These are phyloP conservation scores for Stramenopiles sp. DNA, from an alignment of 352 stramenopile genomes.

Conservation along the genomic window DNA sequence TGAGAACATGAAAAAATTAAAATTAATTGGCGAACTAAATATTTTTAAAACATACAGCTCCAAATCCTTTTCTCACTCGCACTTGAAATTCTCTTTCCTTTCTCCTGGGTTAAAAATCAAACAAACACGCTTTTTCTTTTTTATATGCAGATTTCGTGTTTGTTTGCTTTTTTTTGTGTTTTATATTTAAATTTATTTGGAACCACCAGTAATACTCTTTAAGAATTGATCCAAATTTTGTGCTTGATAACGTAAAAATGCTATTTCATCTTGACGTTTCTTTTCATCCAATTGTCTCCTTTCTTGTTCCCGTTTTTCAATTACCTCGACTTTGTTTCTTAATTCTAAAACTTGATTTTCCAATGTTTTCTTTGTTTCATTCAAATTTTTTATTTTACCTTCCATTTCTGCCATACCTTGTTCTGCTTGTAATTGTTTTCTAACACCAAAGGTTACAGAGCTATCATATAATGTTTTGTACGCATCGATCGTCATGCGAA, in stretches of 20 bases:
- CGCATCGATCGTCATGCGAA: constrained; percentile 71
- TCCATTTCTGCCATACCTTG: constrained; percentile 66
- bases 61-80: too few relatives aligned
- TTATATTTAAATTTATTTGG: too few relatives aligned
- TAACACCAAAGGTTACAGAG: constrained; percentile 69
- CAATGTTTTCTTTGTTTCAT: constrained; percentile 21
- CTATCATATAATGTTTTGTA: constrained; percentile 85
- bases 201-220: constrained; percentile 50
- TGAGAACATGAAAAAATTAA: too few relatives aligned
- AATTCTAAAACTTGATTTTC: constrained; percentile 61
- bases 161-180: too few relatives aligned
- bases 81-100: too few relatives aligned
- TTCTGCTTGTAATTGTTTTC: constrained; percentile 75
- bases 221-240: constrained; percentile 82
- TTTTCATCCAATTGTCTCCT: constrained; percentile 66
- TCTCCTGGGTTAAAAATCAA: too few relatives aligned
- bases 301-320: constrained; percentile 66
- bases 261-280: constrained; percentile 73
- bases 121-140: too few relatives aligned
- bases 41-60: too few relatives aligned
- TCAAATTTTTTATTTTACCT: constrained; percentile 21
- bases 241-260: constrained; percentile 81
- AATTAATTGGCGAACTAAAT: too few relatives aligned
- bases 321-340: constrained; percentile 68
- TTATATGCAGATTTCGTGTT: too few relatives aligned